Conservation (phyloP, 1,139 yeast genomes). For the Magnusiomyces tetraspermus region DNA sequence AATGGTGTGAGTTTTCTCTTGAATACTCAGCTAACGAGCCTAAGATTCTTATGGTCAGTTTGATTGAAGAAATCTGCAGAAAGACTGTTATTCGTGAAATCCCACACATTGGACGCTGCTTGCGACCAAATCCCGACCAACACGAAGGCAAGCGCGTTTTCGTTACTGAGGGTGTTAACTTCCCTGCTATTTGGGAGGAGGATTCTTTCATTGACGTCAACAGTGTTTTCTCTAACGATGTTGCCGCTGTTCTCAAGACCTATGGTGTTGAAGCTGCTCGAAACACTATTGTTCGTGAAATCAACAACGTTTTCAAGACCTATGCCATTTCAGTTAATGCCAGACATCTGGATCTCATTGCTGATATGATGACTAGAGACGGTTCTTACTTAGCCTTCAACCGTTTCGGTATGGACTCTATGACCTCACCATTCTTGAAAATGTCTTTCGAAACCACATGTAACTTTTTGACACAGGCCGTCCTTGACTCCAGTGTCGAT, state of each 20-base stretch:
- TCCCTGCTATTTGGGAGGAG: slow-evolving; percentile 97
- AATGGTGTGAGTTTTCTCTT: slow-evolving; percentile 86
- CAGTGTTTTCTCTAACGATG: slow-evolving; percentile 82
- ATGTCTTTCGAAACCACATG: slow-evolving; percentile 99
- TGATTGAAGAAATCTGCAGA: slow-evolving; percentile 86
- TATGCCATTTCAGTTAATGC: slow-evolving; percentile 90
- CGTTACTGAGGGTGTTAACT: slow-evolving; percentile 97
- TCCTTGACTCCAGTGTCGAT: slow-evolving; percentile 84
- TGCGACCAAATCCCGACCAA: slow-evolving; percentile 68
- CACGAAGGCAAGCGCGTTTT: slow-evolving; percentile 48
- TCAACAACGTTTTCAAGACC: slow-evolving; percentile 90
- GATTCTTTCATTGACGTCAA: slow-evolving; percentile 85
- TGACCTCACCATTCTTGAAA: slow-evolving; percentile 94
- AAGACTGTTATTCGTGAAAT: slow-evolving; percentile 89
- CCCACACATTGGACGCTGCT: slow-evolving; percentile 84
- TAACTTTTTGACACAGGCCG: slow-evolving; percentile 94
- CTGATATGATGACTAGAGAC: slow-evolving; percentile 99
- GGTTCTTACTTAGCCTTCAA: slow-evolving; percentile 95
- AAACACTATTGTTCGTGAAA: slow-evolving; percentile 92
- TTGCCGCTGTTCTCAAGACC: slow-evolving; percentile 77
- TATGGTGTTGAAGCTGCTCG: slow-evolving; percentile 99
- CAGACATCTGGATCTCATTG: slow-evolving; percentile 93
- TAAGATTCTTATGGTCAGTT: slow-evolving; percentile 93
- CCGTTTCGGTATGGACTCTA: slow-evolving; percentile 94
- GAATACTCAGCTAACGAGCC: slow-evolving; percentile 80